These are phyloP conservation scores for Syzygium malaccense DNA, from an alignment of 441 rosid genomes.

Conservation along the genomic window DNA sequence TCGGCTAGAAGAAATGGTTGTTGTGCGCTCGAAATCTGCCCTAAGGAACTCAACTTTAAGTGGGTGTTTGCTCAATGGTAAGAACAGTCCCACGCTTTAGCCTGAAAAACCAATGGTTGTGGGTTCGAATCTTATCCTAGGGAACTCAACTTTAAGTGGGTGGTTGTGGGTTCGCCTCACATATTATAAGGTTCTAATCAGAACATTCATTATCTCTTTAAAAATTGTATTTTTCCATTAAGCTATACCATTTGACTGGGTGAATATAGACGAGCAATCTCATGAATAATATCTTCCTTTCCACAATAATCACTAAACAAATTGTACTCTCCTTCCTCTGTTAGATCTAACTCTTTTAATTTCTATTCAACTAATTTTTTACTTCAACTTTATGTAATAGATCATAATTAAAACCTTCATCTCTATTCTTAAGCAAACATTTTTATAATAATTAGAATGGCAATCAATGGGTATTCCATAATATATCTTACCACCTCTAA, in stretches of 20 bases:
- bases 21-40: too few species aligned
- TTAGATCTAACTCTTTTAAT: background rate
- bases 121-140: background rate
- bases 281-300: background rate
- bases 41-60: too few species aligned
- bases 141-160: background rate
- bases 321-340: background rate
- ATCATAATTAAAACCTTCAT: background rate
- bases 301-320: background rate
- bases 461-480: background rate
- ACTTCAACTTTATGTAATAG: background rate
- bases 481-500: background rate
- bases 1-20: too few species aligned
- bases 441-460: background rate
- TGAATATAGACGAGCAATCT: background rate
- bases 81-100: background rate
- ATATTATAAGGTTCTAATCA: background rate
- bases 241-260: background rate
- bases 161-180: background rate
- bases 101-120: background rate
- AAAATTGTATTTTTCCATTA: background rate
- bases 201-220: background rate
- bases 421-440: background rate
- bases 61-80: background rate
- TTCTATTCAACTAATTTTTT: background rate